A percentile compares a stretch with the other conserved stretches of the same genome.
These are phyloP conservation scores for Acrodontium crateriforme DNA, from an alignment of 2,329 filamentous ascomycete species.

Conservation along the genomic window DNA sequence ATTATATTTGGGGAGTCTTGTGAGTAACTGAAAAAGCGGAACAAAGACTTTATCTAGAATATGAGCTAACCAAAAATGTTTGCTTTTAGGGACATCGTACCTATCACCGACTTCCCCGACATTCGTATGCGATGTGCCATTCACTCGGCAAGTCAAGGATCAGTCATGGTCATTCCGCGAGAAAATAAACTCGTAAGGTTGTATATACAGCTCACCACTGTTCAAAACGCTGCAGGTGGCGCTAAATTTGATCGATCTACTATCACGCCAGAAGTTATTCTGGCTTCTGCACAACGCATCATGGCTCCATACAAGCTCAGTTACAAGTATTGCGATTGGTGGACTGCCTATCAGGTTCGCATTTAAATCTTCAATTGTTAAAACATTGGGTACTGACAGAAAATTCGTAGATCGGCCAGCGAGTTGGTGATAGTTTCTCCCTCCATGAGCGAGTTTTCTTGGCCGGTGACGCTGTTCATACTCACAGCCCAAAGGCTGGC, in stretches of 20 bases:
- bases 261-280: slow-evolving; percentile 50
- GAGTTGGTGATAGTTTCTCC: too few relatives aligned
- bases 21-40: too few relatives aligned
- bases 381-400: too few relatives aligned
- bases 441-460: slow-evolving; percentile 62
- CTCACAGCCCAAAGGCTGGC: slow-evolving; percentile 47
- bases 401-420: too few relatives aligned
- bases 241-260: slow-evolving; percentile 53
- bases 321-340: slow-evolving; percentile 53
- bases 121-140: slow-evolving; percentile 33
- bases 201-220: slow-evolving; percentile 25
- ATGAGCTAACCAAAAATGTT: too few relatives aligned
- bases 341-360: slow-evolving; percentile 48
- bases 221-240: slow-evolving; percentile 33
- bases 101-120: slow-evolving; percentile 30
- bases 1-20: slow-evolving; percentile 24
- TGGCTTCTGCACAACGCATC: slow-evolving; percentile 49
- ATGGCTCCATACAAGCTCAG: slow-evolving; percentile 52
- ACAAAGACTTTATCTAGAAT: too few relatives aligned
- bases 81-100: too few relatives aligned
- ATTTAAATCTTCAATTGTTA: too few relatives aligned
- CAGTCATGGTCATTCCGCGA: slow-evolving; percentile 63
- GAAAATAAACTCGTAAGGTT: slow-evolving; percentile 22
- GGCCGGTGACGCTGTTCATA: slow-evolving; percentile 49
- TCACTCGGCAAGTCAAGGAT: slow-evolving; percentile 54